Evolutionary conservation across 1,139 yeast species (phyloP), one percentile per base, ranked within the genome.

Genomic region (Geotrichum macrosporum): DNA sequence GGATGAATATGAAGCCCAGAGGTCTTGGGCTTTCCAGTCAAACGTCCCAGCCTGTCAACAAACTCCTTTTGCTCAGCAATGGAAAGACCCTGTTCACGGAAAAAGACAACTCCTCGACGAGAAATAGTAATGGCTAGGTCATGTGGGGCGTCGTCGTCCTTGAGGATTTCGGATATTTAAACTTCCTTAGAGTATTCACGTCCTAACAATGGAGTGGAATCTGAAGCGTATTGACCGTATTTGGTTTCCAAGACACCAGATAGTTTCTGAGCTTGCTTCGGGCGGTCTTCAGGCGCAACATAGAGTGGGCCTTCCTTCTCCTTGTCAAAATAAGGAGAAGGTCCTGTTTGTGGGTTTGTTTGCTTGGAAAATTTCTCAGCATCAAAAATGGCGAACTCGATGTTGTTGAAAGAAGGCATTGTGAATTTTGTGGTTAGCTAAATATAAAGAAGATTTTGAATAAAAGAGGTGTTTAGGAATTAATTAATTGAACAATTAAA

Each of bases 41-140:
- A 21, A 13, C 8, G n/a, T 5, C 44, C 44, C 22, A 41, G 39
- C 12, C 13, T 20, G 3, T 41, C n/a, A 9, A 31, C 37, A 33
- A 41, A 41, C 12, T 33, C 38, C 22, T 41, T 41, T 61, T 76
- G 80, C 52, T 76, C 65, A n/a, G n/a, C n/a, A n/a, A n/a, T n/a
- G n/a, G n/a, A n/a, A n/a, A n/a, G n/a, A n/a, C n/a, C n/a, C n/a
- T 81, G 88, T 55, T 77, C 72, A 62, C 84, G 72, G 66, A 81
- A 81, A 12, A 80, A 75, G 26, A 79, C 80, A 42, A 81, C 82
- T 41, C 87, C 87, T 55, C 84, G 72, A 62, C 78, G 75, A 20
- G 83, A 82, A 35, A 77, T 79, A 19, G 75, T 69, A 34, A 80
- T 69, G 0, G 87, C 85, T 53, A 81, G 70, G 55, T 81, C 87